Base-by-base conservation (phyloP, 139 green algal species). In the Chlorella ohadii region DNA sequence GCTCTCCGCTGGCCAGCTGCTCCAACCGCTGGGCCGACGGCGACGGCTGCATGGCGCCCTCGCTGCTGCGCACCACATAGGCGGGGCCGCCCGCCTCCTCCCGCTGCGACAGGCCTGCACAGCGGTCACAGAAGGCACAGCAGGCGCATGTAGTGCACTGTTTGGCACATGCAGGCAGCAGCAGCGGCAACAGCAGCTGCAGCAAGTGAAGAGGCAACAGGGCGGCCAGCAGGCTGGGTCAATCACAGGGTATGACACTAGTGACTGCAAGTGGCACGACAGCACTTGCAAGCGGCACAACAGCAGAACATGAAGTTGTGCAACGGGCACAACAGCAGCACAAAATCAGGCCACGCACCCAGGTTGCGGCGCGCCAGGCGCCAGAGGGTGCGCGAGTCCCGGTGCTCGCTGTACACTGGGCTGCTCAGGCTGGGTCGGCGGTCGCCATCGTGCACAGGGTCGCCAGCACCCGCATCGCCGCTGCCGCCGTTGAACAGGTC, bases 291-390 rank as follows among this genome's bases (percentile, higher is more conserved):
- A n/a, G n/a, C n/a, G n/a, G n/a, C n/a, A n/a, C n/a, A n/a, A n/a
- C n/a, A n/a, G n/a, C n/a, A n/a, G n/a, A n/a, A n/a, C n/a, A n/a
- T n/a, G n/a, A n/a, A n/a, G n/a, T n/a, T n/a, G n/a, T n/a, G 9
- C 64, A 38, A 13, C n/a, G 39, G 28, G 39, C 28, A 4, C 28
- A 27, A 4, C 20, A 31, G 66, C 66, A 56, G 34, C 36, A 27
- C 41, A 63, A 12, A 20, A 66, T 3, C 34, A 2, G 2, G 68
- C 68, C 70, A 34, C 76, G 23, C 59, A 82, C 76, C 76, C 36
- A 82, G 76, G 76, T 82, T 82, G 34, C 33, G 13, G 36, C 76
- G 76, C 9, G 59, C 76, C 22, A 82, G 27, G 59, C 76, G 76
- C 76, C 76, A 82, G 19, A 82, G 76, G 22, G 36, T 2, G 56